Evolutionary conservation across 441 rosid species (phyloP).

Genomic region (Monsonia emarginata): DNA sequence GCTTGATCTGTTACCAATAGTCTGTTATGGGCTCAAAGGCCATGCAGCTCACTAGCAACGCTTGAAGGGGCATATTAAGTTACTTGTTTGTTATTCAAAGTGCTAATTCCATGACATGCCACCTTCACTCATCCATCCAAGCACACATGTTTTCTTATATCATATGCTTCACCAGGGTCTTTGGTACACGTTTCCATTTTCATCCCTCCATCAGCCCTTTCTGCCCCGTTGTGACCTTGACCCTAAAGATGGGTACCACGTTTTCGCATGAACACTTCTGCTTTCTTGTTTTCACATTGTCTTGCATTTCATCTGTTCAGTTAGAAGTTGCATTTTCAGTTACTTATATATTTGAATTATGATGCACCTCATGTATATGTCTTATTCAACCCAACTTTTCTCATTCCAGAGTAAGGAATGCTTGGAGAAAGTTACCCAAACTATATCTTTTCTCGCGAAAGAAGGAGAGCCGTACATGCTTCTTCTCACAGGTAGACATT

Average conservation of each 20-base stretch:
- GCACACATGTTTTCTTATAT: too few species aligned
- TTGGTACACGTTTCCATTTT: too few species aligned
- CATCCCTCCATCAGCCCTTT: too few species aligned
- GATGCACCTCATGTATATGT: background rate
- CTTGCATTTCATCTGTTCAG: background rate
- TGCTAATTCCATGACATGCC: too few species aligned
- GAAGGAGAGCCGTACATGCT: conserved; percentile 42
- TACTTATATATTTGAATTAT: background rate
- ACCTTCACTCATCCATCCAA: too few species aligned
- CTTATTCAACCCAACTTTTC: conserved; percentile 6
- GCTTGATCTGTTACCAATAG: too few species aligned
- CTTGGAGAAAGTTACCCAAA: conserved; percentile 57
- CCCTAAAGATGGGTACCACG: background rate
- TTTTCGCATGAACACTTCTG: background rate
- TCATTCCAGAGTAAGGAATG: conserved; percentile 71
- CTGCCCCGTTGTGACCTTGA: too few species aligned
- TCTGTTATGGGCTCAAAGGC: too few species aligned
- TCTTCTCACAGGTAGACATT: conserved; percentile 65
- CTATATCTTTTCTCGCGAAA: conserved; percentile 49
- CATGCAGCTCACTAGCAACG: too few species aligned
- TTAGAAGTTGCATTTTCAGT: background rate
- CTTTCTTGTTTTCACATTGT: background rate
- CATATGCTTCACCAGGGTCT: too few species aligned
- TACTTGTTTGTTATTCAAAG: too few species aligned
- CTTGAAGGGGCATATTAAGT: too few species aligned